phyloP scores from a whole-genome alignment of 2,329 filamentous ascomycete genomes.

The Aspergillus fischeri region DNA sequence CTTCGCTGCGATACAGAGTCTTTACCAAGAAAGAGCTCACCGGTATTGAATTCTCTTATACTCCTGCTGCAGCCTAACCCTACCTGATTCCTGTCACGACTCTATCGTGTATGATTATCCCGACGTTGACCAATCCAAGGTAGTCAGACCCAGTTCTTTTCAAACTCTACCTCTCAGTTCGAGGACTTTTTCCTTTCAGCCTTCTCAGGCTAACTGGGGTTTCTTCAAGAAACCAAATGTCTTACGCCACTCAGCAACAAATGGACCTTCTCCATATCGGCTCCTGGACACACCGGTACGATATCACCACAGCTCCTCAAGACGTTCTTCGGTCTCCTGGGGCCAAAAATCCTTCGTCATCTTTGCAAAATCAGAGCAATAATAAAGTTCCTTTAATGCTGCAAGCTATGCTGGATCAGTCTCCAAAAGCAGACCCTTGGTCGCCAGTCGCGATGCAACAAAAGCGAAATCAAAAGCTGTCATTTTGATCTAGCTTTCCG shows the following conservation, averaged over 20 bases:
- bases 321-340: neutral
- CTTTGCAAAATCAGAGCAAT: neutral
- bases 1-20: neutral
- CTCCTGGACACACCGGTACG: neutral
- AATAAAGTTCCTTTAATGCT: neutral
- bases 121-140: neutral
- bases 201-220: neutral
- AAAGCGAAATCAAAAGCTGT: neutral
- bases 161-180: neutral
- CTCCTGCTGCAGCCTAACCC: neutral
- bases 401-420: neutral
- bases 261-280: neutral
- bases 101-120: neutral
- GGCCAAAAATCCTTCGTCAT: neutral
- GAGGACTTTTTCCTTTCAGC: neutral
- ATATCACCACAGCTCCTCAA: neutral
- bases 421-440: neutral
- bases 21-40: neutral
- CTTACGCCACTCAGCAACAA: neutral
- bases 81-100: neutral
- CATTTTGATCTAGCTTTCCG: neutral
- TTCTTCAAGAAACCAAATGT: neutral
- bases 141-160: neutral
- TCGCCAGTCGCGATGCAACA: neutral
- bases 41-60: neutral